These are phyloP conservation scores for Colletotrichum eremochloae DNA, from an alignment of 2,329 filamentous ascomycete species.

Conservation along the genomic window DNA sequence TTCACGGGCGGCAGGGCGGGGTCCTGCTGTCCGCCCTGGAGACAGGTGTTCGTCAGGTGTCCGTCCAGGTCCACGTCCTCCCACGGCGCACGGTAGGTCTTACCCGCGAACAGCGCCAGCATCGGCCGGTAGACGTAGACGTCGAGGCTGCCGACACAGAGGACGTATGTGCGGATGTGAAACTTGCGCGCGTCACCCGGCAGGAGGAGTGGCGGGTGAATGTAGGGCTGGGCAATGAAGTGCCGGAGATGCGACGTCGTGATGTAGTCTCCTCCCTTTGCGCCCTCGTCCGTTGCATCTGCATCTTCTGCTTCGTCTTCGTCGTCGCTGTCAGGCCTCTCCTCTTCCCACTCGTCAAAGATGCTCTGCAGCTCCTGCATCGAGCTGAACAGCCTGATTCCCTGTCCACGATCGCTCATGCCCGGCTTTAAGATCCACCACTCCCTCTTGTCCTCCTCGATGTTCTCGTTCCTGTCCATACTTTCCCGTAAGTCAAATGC, in stretches of 20 bases:
- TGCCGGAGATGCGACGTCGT: slow-evolving; percentile 93
- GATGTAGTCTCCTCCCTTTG: slow-evolving; percentile 66
- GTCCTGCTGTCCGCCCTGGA: slow-evolving; percentile 71
- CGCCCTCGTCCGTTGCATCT: slow-evolving; percentile 48
- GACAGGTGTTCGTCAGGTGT: slow-evolving; percentile 95
- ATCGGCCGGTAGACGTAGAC: slow-evolving; percentile 91
- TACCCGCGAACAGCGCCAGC: slow-evolving; percentile 91
- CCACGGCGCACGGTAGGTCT: slow-evolving; percentile 77
- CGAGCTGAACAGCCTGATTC: slow-evolving; percentile 88
- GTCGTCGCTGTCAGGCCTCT: slow-evolving; percentile 73
- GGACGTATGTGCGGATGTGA: slow-evolving; percentile 92
- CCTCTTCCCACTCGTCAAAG: slow-evolving; percentile 91
- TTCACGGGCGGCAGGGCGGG: slow-evolving; percentile 73
- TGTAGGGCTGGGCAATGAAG: slow-evolving; percentile 96
- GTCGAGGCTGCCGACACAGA: slow-evolving; percentile 81
- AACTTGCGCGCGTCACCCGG: slow-evolving; percentile 83
- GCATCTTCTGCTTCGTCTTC: slow-evolving; percentile 64
- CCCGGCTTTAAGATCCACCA: slow-evolving; percentile 99
- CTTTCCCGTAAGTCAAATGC: slow-evolving; percentile 88
- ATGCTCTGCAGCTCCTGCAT: slow-evolving; percentile 87
- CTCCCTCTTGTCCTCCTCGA: slow-evolving; percentile 63
- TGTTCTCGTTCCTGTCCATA: slow-evolving; percentile 72
- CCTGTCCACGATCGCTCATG: slow-evolving; percentile 97
- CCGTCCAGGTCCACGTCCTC: slow-evolving; percentile 69
- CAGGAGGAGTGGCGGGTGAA: slow-evolving; percentile 86